Evolutionary conservation across 768 basidiomycete genomes (phyloP).

Genomic region (Pleurotus ostreatus): DNA sequence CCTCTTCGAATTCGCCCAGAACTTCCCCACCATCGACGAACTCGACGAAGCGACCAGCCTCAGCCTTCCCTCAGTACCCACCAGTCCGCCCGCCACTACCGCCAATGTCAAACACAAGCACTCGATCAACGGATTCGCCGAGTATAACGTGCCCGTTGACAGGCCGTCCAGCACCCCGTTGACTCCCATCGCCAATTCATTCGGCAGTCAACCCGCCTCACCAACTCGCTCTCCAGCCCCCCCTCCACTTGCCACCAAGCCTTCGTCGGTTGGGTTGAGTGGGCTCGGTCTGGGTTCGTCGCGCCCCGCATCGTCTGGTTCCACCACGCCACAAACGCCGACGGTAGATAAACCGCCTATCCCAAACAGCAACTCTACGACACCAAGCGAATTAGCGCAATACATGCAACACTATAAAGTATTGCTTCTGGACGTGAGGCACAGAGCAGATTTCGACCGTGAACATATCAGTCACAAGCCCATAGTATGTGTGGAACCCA

Average conservation of each 20-base stretch:
- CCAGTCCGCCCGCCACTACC: slow-evolving; percentile 23
- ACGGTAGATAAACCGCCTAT: slow-evolving; percentile 38
- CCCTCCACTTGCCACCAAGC: slow-evolving; percentile 36
- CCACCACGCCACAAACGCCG: slow-evolving; percentile 33
- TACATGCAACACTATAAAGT: slow-evolving; percentile 55
- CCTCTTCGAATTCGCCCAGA: slow-evolving; percentile 54
- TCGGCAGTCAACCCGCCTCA: slow-evolving; percentile 62
- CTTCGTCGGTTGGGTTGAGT: neutral
- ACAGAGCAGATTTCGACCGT: slow-evolving; percentile 68
- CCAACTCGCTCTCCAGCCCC: slow-evolving; percentile 36
- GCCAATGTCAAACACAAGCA: slow-evolving; percentile 18
- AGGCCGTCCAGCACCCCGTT: slow-evolving; percentile 65
- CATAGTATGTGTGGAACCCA: slow-evolving; percentile 83
- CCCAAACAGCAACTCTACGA: slow-evolving; percentile 56
- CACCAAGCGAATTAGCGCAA: slow-evolving; percentile 52
- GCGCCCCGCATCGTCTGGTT: slow-evolving; percentile 9
- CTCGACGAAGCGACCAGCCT: slow-evolving; percentile 54
- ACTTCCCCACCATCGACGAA: slow-evolving; percentile 79
- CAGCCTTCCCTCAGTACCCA: slow-evolving; percentile 46
- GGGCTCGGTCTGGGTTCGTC: neutral
- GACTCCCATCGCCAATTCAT: slow-evolving; percentile 45
- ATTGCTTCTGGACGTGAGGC: slow-evolving; percentile 80
- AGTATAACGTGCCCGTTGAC: slow-evolving; percentile 14
- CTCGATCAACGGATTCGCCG: neutral
- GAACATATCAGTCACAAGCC: slow-evolving; percentile 68